Base-by-base conservation (phyloP, 78 protist genomes). In the Tieghemostelium lacteum region DNA sequence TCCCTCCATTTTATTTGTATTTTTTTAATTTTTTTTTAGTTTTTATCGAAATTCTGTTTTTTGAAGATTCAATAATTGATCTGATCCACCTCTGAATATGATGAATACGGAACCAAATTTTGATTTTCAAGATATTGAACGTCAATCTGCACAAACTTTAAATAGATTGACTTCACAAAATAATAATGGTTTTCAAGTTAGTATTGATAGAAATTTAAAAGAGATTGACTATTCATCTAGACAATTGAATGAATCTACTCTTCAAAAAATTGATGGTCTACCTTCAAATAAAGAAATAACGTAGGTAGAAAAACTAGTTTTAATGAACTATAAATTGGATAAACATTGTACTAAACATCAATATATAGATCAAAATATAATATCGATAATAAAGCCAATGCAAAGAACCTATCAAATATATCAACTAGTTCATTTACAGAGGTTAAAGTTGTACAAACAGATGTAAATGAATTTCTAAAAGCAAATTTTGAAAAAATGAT, bases 391-490 rank as follows among this genome's bases (percentile, higher is more conserved):
- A 83, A 83, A 39, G 31, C 36, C 39, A 55, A 69, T 24, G 36
- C 75, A 37, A 73, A 83, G 29, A 64, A 69, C 33, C 54, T 83
- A 58, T 37, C 70, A 0, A 67, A 69, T 83, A 69, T 83, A 6
- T 24, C 63, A 20, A 31, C 91, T 63, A 36, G 78, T 20, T 69
- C 91, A 69, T 83, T 83, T 45, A 73, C 83, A 57, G 91, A 60
- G 19, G 71, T 83, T 17, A 49, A 69, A 45, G 19, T 66, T n/a
- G 19, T 42, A 12, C 78, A 70, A 26, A 83, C 91, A 10, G 91
- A 83, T 69, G 42, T 83, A 2, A 71, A 83, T 60, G 75, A 63
- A n/a, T 83, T 29, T 33, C 69, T 83, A 58, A 83, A 69, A 28
- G 58, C n/a, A 14, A 34, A 55, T n/a, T 83, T 83, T 70, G 91